Base-by-base conservation (phyloP, 768 basidiomycete genomes). In the Clavulina sp. region DNA sequence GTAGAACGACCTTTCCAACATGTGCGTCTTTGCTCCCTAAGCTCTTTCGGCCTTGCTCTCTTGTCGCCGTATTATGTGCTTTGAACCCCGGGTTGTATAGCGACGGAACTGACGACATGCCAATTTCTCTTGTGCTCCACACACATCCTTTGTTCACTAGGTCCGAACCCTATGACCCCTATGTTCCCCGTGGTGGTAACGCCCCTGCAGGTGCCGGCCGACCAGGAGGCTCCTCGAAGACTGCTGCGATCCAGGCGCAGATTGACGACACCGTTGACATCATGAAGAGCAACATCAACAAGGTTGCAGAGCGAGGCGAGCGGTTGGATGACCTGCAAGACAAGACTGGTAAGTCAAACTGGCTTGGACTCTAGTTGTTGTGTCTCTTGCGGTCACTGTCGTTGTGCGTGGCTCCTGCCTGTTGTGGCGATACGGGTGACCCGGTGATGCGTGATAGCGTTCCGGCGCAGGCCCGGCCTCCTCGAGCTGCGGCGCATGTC, bases 111-210 rank as follows among this genome's bases (percentile, higher is more conserved):
- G n/a, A n/a, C n/a, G n/a, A n/a, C n/a, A n/a, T n/a, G n/a, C n/a
- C n/a, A n/a, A n/a, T n/a, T n/a, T n/a, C n/a, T n/a, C n/a, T n/a
- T n/a, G n/a, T n/a, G n/a, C n/a, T n/a, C n/a, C n/a, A n/a, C n/a
- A n/a, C n/a, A n/a, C n/a, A n/a, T n/a, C n/a, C n/a, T n/a, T n/a
- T n/a, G n/a, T n/a, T n/a, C n/a, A n/a, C n/a, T n/a, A 46, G 43
- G 43, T 88, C 89, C 64, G 87, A 93, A 70, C 92, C 89, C 63
- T 96, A 96, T 69, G 93, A 97, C 76, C 93, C 93, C 58, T 97
- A 99, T 69, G 75, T 96, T 56, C 91, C 92, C 57, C 81, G 85
- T 60, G 78, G 76, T 65, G 82, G 84, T 65, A 69, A 76, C 52
- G 73, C 78, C 48, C 70, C 80, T 9, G 73, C 71, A 41, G 65